These are phyloP conservation scores for Apophysomyces elegans DNA, from an alignment of 371 early-diverging fungal species.

Conservation along the genomic window DNA sequence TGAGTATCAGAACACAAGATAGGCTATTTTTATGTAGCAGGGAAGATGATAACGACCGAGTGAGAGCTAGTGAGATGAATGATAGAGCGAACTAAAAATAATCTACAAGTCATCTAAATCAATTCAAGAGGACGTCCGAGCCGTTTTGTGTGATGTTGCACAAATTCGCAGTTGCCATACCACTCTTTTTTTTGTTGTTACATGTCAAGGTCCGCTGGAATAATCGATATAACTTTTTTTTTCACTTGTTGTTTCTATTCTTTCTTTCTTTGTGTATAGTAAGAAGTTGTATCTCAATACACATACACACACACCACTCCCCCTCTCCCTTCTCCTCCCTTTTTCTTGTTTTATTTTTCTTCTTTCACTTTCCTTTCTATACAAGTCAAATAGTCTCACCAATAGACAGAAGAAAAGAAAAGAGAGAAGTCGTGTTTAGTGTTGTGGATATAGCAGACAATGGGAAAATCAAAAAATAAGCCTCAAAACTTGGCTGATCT, in stretches of 20 bases:
- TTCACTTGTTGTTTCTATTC: background rate
- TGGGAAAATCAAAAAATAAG: slow-evolving; percentile 27
- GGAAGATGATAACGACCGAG: no score
- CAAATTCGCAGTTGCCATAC: slow-evolving; percentile 8
- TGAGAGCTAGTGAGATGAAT: background rate
- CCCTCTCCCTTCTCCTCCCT: slow-evolving; percentile 7
- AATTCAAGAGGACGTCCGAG: slow-evolving; percentile 8
- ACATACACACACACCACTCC: slow-evolving; percentile 11
- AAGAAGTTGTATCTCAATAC: background rate
- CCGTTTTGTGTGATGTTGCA: slow-evolving; percentile 9
- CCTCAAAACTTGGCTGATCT: slow-evolving; percentile 36
- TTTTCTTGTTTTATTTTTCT: no score
- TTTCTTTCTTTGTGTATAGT: slow-evolving; percentile 7
- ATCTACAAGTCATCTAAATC: background rate
- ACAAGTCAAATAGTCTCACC: no score
- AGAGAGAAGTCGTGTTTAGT: background rate
- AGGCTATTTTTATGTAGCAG: no score
- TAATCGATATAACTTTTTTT: no score
- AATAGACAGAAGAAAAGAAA: slow-evolving; percentile 8
- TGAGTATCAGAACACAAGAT: background rate
- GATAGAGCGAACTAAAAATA: background rate
- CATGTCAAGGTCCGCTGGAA: slow-evolving; percentile 6
- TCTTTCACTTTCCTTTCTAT: no score
- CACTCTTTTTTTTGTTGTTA: background rate
- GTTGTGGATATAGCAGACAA: background rate